Percentiles rank a stretch among this genome's conserved stretches.
Conservation (phyloP, 2,329 filamentous ascomycete species). For the Pestalotiopsis fici region DNA sequence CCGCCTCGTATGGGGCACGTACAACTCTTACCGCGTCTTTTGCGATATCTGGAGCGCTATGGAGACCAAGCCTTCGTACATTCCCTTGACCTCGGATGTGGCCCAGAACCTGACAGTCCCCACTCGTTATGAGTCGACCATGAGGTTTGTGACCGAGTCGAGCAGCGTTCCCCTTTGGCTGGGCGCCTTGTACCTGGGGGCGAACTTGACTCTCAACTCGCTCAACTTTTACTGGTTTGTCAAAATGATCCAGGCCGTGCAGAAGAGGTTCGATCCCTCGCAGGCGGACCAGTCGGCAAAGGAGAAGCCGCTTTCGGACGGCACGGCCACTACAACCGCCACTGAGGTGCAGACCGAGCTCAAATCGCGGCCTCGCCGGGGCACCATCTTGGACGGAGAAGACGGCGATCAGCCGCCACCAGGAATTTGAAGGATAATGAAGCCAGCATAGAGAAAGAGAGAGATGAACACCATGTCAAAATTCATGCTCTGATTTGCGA, state of each 20-base stretch:
- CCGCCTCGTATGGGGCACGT: conserved; percentile 77
- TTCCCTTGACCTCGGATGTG: conserved; percentile 31
- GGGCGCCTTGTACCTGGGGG: conserved; percentile 64
- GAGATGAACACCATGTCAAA: background rate
- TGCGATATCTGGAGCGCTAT: conserved; percentile 67
- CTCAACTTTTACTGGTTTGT: conserved; percentile 86
- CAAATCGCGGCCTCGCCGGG: conserved; percentile 23
- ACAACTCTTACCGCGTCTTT: conserved; percentile 69
- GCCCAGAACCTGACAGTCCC: conserved; percentile 33
- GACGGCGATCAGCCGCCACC: conserved; percentile 30
- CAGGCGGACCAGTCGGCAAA: conserved; percentile 26
- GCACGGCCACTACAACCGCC: conserved; percentile 30
- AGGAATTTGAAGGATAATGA: conserved; percentile 18
- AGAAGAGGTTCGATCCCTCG: conserved; percentile 69
- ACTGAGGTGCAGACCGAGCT: conserved; percentile 17
- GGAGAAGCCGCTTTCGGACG: conserved; percentile 21
- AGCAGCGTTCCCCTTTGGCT: conserved; percentile 70
- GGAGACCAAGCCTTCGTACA: conserved; percentile 38
- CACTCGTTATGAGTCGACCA: conserved; percentile 40
- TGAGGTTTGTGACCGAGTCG: conserved; percentile 50
- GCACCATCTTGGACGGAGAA: conserved; percentile 32
- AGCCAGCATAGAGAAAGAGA: background rate
- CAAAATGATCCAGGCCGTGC: conserved; percentile 81
- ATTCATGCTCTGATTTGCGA: background rate
- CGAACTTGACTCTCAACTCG: conserved; percentile 72